These are phyloP conservation scores for Scytalidium lignicola DNA, from an alignment of 2,329 filamentous ascomycete species.

Conservation along the genomic window DNA sequence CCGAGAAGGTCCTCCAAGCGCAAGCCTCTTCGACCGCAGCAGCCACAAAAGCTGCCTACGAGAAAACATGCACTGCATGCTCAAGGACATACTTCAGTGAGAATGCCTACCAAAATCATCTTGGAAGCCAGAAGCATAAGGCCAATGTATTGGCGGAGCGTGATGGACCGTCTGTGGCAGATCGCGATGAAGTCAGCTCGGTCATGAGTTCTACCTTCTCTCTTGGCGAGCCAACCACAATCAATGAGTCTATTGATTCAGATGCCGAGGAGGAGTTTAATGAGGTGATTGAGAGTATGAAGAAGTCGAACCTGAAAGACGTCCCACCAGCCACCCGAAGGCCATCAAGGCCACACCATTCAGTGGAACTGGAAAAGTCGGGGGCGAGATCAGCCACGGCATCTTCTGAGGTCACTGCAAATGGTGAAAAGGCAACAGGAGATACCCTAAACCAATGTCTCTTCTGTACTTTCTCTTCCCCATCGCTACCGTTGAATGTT, in stretches of 20 bases:
- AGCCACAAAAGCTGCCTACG: conserved; percentile 82
- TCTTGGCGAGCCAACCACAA: conserved; percentile 64
- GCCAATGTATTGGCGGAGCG: conserved; percentile 52
- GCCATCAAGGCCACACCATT: conserved; percentile 20
- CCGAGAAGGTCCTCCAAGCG: conserved; percentile 90
- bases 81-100: conserved; percentile 94
- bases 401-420: conserved; percentile 17
- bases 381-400: too few species aligned
- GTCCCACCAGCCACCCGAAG: conserved; percentile 12
- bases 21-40: conserved; percentile 80
- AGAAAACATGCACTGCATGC: conserved; percentile 76
- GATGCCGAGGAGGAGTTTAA: conserved; percentile 72
- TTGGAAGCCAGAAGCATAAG: conserved; percentile 87
- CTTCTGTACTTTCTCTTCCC: conserved; percentile 87
- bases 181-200: conserved; percentile 67
- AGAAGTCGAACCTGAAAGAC: conserved; percentile 52
- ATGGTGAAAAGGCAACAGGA: conserved; percentile 39
- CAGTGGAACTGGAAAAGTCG: conserved; percentile 13
- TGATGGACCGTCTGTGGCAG: conserved; percentile 27
- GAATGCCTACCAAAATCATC: conserved; percentile 90
- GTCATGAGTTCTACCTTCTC: conserved; percentile 90
- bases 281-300: conserved; percentile 71
- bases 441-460: conserved; percentile 53
- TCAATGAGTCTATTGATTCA: conserved; percentile 50
- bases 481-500: conserved; percentile 69